A percentile compares a stretch with the other conserved stretches of the same genome.
These are phyloP conservation scores for Boletus patriciae DNA, from an alignment of 768 basidiomycete species.

Conservation along the genomic window DNA sequence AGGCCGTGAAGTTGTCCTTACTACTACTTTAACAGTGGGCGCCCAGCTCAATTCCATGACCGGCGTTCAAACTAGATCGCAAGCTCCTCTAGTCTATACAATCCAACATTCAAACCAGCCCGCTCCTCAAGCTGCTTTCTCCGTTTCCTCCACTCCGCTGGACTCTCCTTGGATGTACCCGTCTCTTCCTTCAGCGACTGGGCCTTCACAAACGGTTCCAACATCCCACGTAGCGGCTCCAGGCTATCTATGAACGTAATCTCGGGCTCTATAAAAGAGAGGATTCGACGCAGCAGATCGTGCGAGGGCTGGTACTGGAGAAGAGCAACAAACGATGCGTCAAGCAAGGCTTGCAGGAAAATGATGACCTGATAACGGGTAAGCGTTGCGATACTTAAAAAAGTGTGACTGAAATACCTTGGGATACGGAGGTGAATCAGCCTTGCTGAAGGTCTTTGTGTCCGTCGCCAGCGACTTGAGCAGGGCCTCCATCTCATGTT, in stretches of 20 bases:
- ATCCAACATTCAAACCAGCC: slow-evolving; percentile 52
- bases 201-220: slow-evolving; percentile 61
- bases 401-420: slow-evolving; percentile 43
- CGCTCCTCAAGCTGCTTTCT: slow-evolving; percentile 54
- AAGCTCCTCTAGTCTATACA: slow-evolving; percentile 75
- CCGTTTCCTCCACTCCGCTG: slow-evolving; percentile 51
- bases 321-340: slow-evolving; percentile 68
- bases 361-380: slow-evolving; percentile 49
- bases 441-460: not conserved
- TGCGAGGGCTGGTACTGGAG: slow-evolving; percentile 65
- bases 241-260: slow-evolving; percentile 48
- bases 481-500: slow-evolving; percentile 20
- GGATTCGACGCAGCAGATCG: slow-evolving; percentile 47
- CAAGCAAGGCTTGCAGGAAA: slow-evolving; percentile 67
- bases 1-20: too few relatives aligned
- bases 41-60: not conserved
- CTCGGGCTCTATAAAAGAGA: slow-evolving; percentile 55
- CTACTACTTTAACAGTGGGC: too few relatives aligned
- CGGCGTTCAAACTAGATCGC: slow-evolving; percentile 40
- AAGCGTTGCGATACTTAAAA: slow-evolving; percentile 32
- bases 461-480: slow-evolving; percentile 25
- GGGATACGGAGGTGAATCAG: slow-evolving; percentile 26
- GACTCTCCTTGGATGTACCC: slow-evolving; percentile 33
- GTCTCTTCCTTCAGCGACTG: slow-evolving; percentile 50
- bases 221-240: slow-evolving; percentile 56